These are phyloP conservation scores for Clitopilus passeckerianus DNA, from an alignment of 768 basidiomycete species.

Conservation along the genomic window DNA sequence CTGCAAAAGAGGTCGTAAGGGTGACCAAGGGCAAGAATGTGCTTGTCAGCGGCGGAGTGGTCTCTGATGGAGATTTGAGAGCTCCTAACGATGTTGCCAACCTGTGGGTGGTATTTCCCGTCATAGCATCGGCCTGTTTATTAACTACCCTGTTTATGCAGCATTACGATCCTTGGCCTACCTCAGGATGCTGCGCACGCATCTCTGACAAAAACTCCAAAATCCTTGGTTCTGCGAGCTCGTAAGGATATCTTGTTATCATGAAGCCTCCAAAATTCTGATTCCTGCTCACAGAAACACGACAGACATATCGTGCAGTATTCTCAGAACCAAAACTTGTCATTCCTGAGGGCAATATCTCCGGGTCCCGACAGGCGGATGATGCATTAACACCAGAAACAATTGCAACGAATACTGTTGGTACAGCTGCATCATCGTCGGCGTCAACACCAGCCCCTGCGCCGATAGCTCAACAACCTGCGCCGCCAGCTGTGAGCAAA, in stretches of 20 bases:
- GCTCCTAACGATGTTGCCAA: constrained; percentile 73
- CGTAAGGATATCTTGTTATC: constrained; percentile 41
- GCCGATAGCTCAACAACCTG: not conserved
- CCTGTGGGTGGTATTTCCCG: constrained; percentile 43
- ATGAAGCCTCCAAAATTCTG: not conserved
- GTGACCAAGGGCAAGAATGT: constrained; percentile 80
- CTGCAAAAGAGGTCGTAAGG: constrained; percentile 68
- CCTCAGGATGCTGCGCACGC: constrained; percentile 66
- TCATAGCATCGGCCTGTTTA: not conserved
- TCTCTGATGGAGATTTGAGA: constrained; percentile 57
- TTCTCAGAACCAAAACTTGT: constrained; percentile 72
- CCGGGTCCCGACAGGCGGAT: not conserved
- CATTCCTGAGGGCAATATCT: constrained; percentile 31
- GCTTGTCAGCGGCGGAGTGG: constrained; percentile 65
- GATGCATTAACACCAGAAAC: not conserved
- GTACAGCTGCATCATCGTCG: not conserved
- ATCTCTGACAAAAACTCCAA: constrained; percentile 53
- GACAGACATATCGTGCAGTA: constrained; percentile 75
- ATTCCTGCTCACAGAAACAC: constrained; percentile 50
- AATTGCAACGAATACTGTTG: not conserved
- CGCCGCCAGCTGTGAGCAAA: not conserved
- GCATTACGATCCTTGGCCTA: constrained; percentile 63
- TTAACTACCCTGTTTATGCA: constrained; percentile 18
- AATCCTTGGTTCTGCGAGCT: constrained; percentile 66
- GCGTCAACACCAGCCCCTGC: not conserved